A percentile compares a stretch with the other conserved stretches of the same genome.
phyloP scores from a whole-genome alignment of 2,329 filamentous ascomycete species.

The Colletotrichum sp. region DNA sequence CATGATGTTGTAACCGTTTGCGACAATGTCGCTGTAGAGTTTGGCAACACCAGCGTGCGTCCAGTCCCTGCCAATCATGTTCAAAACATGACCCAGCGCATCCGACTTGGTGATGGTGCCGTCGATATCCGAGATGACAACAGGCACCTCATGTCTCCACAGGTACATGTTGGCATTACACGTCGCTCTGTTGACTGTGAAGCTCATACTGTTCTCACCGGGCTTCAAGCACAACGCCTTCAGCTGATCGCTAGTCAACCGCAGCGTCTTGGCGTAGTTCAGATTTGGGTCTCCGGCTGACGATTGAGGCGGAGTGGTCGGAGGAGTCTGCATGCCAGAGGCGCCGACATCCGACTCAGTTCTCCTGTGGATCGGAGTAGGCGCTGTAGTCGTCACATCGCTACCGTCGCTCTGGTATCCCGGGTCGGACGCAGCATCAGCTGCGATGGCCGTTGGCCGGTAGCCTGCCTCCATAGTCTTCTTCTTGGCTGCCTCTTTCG shows the following conservation, averaged over 20 bases:
- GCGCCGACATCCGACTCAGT: conserved; percentile 71
- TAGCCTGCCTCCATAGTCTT: conserved; percentile 51
- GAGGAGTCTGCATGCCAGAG: conserved; percentile 65
- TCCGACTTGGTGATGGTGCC: conserved; percentile 99
- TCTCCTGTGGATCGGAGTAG: conserved; percentile 58
- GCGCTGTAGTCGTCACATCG: conserved; percentile 56
- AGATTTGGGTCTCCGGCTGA: conserved; percentile 72
- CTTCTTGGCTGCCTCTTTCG: conserved; percentile 86
- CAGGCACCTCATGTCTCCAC: conserved; percentile 89
- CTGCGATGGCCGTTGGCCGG: conserved; percentile 55
- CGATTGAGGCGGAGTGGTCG: conserved; percentile 72
- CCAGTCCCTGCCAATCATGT: conserved; percentile 98
- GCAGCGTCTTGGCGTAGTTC: conserved; percentile 96
- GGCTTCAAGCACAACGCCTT: conserved; percentile 82
- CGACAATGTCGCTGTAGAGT: conserved; percentile 91
- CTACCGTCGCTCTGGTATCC: conserved; percentile 94
- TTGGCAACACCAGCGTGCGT: conserved; percentile 97
- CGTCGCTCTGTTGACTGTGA: conserved; percentile 93
- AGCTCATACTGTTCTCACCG: conserved; percentile 93
- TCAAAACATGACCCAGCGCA: conserved; percentile 90
- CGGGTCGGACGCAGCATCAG: conserved; percentile 89
- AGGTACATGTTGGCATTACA: conserved; percentile 93
- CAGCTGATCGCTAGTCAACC: conserved; percentile 93
- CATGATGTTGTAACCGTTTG: conserved; percentile 98
- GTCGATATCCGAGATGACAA: conserved; percentile 98